A percentile compares a stretch with the other conserved stretches of the same genome.
phyloP scores from a whole-genome alignment of 1,284 basidiomycete genomes.

The Ganoderma lucidum region DNA sequence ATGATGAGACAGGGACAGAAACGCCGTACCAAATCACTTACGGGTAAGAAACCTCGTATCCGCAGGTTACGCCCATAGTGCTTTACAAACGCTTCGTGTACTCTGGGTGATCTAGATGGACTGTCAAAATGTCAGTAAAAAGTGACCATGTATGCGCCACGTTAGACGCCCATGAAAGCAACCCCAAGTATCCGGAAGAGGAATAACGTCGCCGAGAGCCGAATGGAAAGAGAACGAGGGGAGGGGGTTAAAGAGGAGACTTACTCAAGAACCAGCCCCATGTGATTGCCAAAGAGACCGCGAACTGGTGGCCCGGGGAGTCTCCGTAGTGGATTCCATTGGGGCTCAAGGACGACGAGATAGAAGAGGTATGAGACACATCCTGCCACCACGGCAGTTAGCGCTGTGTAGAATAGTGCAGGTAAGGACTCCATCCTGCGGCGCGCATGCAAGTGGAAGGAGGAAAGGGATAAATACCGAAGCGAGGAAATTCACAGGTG shows the following conservation, averaged over 20 bases:
- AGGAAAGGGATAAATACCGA: constrained; percentile 20
- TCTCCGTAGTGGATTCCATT: constrained; percentile 57
- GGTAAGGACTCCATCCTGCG: constrained; percentile 13
- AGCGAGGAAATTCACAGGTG: constrained; percentile 10
- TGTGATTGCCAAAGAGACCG: constrained; percentile 59
- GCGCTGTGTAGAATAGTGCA: constrained; percentile 23
- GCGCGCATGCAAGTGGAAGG: neutral
- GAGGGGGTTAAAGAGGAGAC: constrained; percentile 27
- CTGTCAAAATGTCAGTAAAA: constrained; percentile 46
- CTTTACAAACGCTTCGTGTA: constrained; percentile 59
- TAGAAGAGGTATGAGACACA: constrained; percentile 37
- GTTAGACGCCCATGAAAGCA: neutral
- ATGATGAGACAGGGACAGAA: neutral
- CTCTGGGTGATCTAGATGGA: constrained; percentile 59
- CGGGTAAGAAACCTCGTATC: constrained; percentile 70
- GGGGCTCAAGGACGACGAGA: constrained; percentile 48
- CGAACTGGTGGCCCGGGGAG: constrained; percentile 66
- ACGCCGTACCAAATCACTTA: constrained; percentile 44
- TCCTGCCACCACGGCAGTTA: constrained; percentile 28
- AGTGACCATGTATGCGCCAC: neutral
- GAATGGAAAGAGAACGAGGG: neutral
- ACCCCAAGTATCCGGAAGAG: neutral
- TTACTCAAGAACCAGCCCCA: constrained; percentile 65
- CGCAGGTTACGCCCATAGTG: constrained; percentile 55
- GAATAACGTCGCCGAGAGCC: neutral